A percentile compares a stretch with the other conserved stretches of the same genome.
phyloP scores from a whole-genome alignment of 2,329 filamentous ascomycete genomes.

The Bipolaris victoriae region DNA sequence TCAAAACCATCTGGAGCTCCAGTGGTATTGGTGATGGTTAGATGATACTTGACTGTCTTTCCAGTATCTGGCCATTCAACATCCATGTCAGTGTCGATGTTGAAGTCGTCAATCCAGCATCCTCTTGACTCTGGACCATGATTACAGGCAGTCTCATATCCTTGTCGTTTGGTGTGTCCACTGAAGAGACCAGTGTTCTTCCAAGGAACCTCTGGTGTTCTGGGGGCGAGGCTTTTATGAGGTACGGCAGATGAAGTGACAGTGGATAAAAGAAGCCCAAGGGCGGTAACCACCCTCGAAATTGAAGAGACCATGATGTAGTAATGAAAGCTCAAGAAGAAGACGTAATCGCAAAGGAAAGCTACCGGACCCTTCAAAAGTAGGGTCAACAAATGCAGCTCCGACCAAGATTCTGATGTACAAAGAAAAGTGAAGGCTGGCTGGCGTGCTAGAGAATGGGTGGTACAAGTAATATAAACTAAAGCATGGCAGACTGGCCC shows the following conservation, averaged over 20 bases:
- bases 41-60: slow-evolving; percentile 51
- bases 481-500: slow-evolving; percentile 17
- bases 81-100: slow-evolving; percentile 54
- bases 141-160: slow-evolving; percentile 24
- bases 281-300: slow-evolving; percentile 9
- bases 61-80: slow-evolving; percentile 52
- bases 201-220: slow-evolving; percentile 30
- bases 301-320: slow-evolving; percentile 19
- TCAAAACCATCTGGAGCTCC: slow-evolving; percentile 55
- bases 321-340: slow-evolving; percentile 11
- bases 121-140: slow-evolving; percentile 32
- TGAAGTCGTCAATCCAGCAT: slow-evolving; percentile 42
- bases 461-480: slow-evolving; percentile 28
- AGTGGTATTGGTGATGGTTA: slow-evolving; percentile 53
- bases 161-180: slow-evolving; percentile 15
- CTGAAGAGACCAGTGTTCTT: slow-evolving; percentile 23
- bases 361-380: slow-evolving; percentile 1
- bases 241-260: slow-evolving; percentile 29
- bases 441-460: slow-evolving; percentile 15
- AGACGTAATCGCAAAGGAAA: slow-evolving; percentile 12
- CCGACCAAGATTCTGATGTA: slow-evolving; percentile 7
- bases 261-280: slow-evolving; percentile 24
- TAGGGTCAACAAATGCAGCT: slow-evolving; percentile 7
- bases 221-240: slow-evolving; percentile 14
- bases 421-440: slow-evolving; percentile 18